Evolutionary conservation across 2,329 filamentous ascomycete species (phyloP).

Genomic region (Ceratocystis variospora): DNA sequence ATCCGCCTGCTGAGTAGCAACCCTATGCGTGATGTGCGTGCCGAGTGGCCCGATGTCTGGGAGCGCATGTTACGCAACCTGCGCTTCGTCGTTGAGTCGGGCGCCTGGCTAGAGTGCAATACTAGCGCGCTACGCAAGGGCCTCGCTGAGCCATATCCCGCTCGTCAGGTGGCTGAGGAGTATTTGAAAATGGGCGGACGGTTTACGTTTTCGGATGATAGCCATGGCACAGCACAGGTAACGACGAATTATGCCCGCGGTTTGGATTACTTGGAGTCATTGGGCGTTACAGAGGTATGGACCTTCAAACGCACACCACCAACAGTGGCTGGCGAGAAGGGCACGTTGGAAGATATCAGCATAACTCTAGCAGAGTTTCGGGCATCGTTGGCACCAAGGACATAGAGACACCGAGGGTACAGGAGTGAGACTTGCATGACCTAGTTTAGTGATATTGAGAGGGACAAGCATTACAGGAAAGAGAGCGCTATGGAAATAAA

Average conservation of each 20-base stretch:
- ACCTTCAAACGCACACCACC: slow-evolving; percentile 33
- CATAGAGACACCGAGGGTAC: background rate
- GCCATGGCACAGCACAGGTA: slow-evolving; percentile 75
- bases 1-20: slow-evolving; percentile 65
- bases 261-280: slow-evolving; percentile 52
- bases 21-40: slow-evolving; percentile 46
- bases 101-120: slow-evolving; percentile 80
- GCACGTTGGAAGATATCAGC: slow-evolving; percentile 31
- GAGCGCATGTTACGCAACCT: slow-evolving; percentile 60
- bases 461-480: background rate
- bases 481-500: background rate
- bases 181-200: slow-evolving; percentile 60
- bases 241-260: slow-evolving; percentile 68
- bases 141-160: slow-evolving; percentile 79
- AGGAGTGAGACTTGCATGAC: too few relatives aligned
- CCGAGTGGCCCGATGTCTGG: slow-evolving; percentile 53
- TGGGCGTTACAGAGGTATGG: slow-evolving; percentile 52
- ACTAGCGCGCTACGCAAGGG: slow-evolving; percentile 79
- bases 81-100: slow-evolving; percentile 53
- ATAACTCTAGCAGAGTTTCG: slow-evolving; percentile 33
- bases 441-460: background rate
- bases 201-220: slow-evolving; percentile 91
- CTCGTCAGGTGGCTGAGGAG: slow-evolving; percentile 57
- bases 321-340: slow-evolving; percentile 24
- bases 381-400: slow-evolving; percentile 22